phyloP scores from a whole-genome alignment of 2,329 filamentous ascomycete genomes.

The Cordyceps sp. region DNA sequence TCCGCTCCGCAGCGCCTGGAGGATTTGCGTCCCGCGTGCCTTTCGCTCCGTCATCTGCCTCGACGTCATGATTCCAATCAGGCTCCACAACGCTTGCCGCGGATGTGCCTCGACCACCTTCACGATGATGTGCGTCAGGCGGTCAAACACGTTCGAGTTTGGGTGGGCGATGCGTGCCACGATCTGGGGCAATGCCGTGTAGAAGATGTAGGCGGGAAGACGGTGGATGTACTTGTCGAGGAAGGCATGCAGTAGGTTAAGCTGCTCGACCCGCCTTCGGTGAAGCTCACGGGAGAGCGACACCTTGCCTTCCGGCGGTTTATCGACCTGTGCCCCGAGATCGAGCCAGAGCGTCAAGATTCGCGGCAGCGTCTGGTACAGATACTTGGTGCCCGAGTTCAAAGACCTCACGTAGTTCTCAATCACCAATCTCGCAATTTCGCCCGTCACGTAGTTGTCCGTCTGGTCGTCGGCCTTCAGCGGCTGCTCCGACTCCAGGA shows the following conservation, averaged over 20 bases:
- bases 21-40: constrained; percentile 31
- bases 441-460: constrained; percentile 61
- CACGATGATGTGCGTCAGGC: constrained; percentile 63
- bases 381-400: constrained; percentile 80
- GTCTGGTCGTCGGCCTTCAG: constrained; percentile 63
- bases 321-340: constrained; percentile 60
- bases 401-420: constrained; percentile 86
- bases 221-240: constrained; percentile 63
- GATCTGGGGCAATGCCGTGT: constrained; percentile 75
- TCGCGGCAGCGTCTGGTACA: constrained; percentile 86
- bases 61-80: constrained; percentile 75
- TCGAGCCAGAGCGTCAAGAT: constrained; percentile 90
- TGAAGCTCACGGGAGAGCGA: constrained; percentile 35
- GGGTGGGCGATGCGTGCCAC: constrained; percentile 90
- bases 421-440: constrained; percentile 74
- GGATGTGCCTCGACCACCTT: constrained; percentile 81
- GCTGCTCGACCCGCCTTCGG: constrained; percentile 42
- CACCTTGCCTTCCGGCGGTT: constrained; percentile 37
- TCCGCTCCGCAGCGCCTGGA: constrained; percentile 29
- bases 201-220: constrained; percentile 63
- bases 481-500: constrained; percentile 74
- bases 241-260: constrained; percentile 55
- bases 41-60: constrained; percentile 52
- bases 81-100: constrained; percentile 78
- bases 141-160: constrained; percentile 58